These are phyloP conservation scores for Eucalyptus urophylla DNA, from an alignment of 345 rosid genomes.

Conservation along the genomic window DNA sequence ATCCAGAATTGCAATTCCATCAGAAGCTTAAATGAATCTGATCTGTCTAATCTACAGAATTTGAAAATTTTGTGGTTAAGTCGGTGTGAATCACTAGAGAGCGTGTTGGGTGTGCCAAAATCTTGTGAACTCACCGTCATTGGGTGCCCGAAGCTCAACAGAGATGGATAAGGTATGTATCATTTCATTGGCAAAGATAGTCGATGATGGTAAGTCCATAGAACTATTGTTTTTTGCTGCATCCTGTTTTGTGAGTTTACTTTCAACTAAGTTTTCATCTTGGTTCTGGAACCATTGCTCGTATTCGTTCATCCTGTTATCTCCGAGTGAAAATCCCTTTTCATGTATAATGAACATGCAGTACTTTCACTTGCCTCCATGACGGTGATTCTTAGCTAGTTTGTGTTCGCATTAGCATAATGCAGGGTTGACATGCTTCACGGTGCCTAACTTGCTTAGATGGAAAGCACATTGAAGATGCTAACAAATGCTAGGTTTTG, in stretches of 20 bases:
- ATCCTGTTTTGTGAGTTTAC: background rate
- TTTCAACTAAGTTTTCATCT: background rate
- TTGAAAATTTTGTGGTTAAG: accelerated
- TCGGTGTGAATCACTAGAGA: background rate
- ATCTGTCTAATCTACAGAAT: background rate
- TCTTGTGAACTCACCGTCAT: background rate
- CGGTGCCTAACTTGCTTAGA: no score
- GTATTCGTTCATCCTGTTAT: background rate
- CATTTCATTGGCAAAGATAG: background rate
- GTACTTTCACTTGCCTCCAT: background rate
- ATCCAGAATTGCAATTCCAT: accelerated
- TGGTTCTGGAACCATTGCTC: background rate
- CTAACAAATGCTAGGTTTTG: no score
- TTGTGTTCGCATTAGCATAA: background rate
- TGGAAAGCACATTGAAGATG: no score
- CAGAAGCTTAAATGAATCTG: background rate
- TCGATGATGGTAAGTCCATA: background rate
- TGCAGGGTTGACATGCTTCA: background rate
- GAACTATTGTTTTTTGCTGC: no score
- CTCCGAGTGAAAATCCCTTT: no score
- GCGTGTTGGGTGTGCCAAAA: background rate
- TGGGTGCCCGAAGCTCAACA: background rate
- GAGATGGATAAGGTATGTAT: background rate
- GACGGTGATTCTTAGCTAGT: background rate
- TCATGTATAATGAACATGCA: background rate